A percentile compares a stretch with the other conserved stretches of the same genome.
These are phyloP conservation scores for Nakazawaea ishiwadae DNA, from an alignment of 805 yeast species.

Conservation along the genomic window DNA sequence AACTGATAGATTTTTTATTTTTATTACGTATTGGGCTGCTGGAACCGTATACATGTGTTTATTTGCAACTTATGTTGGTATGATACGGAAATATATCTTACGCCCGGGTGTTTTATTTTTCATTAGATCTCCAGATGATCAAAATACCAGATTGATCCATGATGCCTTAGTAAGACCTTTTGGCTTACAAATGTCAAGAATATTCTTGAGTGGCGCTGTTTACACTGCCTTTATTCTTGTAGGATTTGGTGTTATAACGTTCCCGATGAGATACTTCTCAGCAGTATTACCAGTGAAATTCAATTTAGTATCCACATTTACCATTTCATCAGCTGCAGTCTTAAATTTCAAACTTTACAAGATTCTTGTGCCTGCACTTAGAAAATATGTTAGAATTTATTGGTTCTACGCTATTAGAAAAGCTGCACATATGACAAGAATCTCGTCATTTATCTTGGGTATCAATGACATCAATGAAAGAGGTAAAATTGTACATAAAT, in stretches of 20 bases:
- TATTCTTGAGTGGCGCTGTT: constrained; percentile 66
- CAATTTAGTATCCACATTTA: neutral
- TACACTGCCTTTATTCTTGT: constrained; percentile 67
- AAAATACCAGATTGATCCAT: constrained; percentile 77
- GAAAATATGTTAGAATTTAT: constrained; percentile 36
- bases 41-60: constrained; percentile 88
- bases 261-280: constrained; percentile 35
- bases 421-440: constrained; percentile 52
- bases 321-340: constrained; percentile 10
- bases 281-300: constrained; percentile 25
- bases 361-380: neutral
- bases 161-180: constrained; percentile 83
- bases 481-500: constrained; percentile 60
- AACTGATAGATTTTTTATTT: constrained; percentile 7
- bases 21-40: constrained; percentile 48
- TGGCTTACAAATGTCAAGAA: constrained; percentile 64
- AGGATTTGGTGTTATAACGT: constrained; percentile 69
- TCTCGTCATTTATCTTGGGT: constrained; percentile 78
- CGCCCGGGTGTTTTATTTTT: constrained; percentile 89
- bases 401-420: constrained; percentile 61
- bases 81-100: constrained; percentile 67
- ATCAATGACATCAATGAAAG: constrained; percentile 60
- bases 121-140: constrained; percentile 92
- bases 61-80: constrained; percentile 82
- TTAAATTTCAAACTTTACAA: constrained; percentile 25